Conservation (phyloP, 176 grass and related monocot genomes). For the Avena sativa region DNA sequence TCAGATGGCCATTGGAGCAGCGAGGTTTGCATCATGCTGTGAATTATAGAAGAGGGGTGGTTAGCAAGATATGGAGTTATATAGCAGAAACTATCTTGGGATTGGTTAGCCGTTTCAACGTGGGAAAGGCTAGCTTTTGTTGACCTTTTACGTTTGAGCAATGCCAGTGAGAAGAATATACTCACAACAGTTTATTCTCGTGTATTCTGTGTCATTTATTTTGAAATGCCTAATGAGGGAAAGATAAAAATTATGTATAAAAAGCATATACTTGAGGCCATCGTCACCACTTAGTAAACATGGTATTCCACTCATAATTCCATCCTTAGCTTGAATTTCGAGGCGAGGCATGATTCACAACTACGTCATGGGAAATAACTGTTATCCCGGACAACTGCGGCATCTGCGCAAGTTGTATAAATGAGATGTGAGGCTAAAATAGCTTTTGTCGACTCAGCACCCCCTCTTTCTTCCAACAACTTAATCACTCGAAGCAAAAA, state of each 20-base stretch:
- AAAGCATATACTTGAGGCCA: not conserved
- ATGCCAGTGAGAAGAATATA: slow-evolving; percentile 35
- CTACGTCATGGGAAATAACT: too few species aligned
- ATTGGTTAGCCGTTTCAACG: slow-evolving; percentile 38
- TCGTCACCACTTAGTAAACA: not conserved
- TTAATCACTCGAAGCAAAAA: too few species aligned
- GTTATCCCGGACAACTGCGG: too few species aligned
- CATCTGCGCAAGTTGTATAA: not conserved
- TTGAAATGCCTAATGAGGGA: not conserved
- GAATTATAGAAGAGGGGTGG: slow-evolving; percentile 46
- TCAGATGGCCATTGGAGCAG: slow-evolving; percentile 55
- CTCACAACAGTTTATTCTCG: slow-evolving; percentile 32
- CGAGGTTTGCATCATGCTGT: slow-evolving; percentile 40
- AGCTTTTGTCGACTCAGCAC: not conserved
- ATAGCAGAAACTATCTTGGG: slow-evolving; percentile 37
- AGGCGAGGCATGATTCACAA: too few species aligned
- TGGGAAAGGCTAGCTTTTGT: slow-evolving; percentile 31
- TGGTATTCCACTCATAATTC: too few species aligned
- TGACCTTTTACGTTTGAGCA: slow-evolving; percentile 24
- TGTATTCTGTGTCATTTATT: not conserved
- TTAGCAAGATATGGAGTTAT: slow-evolving; percentile 48
- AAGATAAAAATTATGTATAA: slow-evolving; percentile 16
- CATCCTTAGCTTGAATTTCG: too few species aligned
- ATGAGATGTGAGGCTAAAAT: not conserved
- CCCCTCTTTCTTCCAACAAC: too few species aligned